phyloP scores from a whole-genome alignment of 345 rosid species.

The Diplotaxis tenuifolia region DNA sequence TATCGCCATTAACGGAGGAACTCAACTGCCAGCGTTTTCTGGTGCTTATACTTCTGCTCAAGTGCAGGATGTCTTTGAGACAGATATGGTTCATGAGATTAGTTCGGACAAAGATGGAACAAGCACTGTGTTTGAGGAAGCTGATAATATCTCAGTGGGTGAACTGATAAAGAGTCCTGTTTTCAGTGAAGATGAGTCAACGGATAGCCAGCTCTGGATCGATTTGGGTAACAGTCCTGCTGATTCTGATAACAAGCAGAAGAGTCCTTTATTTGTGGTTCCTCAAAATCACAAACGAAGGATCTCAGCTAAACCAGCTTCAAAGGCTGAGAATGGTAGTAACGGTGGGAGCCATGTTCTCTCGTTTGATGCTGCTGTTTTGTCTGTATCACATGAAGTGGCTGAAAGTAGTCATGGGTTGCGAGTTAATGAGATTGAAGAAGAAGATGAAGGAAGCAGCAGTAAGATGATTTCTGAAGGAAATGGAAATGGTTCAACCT shows the following conservation, averaged over 20 bases:
- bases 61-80: conserved; percentile 87
- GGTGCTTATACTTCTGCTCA: conserved; percentile 87
- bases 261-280: conserved; percentile 50
- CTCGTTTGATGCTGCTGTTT: conserved; percentile 93
- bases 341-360: conserved; percentile 57
- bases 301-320: conserved; percentile 61
- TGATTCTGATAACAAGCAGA: conserved; percentile 68
- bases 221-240: conserved; percentile 95
- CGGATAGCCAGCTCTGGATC: conserved; percentile 86
- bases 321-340: conserved; percentile 57
- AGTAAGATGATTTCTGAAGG: conserved; percentile 34
- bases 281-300: conserved; percentile 59
- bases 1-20: conserved; percentile 55
- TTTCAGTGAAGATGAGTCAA: conserved; percentile 94
- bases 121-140: conserved; percentile 93
- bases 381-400: conserved; percentile 81
- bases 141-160: conserved; percentile 84
- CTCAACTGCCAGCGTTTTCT: conserved; percentile 90
- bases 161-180: conserved; percentile 97
- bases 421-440: conserved; percentile 52
- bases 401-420: conserved; percentile 37
- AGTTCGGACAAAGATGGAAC: conserved; percentile 80
- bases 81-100: conserved; percentile 85
- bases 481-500: conserved; percentile 50
- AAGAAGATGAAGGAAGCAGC: conserved; percentile 52